Evolutionary conservation across 306 rosid genomes (phyloP).

Genomic region (Vigna mungo): DNA sequence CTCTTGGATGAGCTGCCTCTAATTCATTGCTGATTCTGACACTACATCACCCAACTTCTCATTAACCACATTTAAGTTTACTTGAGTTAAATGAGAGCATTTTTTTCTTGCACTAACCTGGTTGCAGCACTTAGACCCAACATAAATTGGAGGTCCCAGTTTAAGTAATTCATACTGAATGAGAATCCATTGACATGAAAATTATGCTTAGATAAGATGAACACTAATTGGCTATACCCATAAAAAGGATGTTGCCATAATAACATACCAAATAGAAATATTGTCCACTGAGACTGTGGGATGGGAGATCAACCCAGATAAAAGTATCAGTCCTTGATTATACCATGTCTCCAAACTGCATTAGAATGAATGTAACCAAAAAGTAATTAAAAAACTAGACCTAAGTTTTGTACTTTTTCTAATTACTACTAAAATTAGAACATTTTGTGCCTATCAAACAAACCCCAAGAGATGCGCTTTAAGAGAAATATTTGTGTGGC

Average conservation of each 20-base stretch:
- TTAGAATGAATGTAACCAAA: not conserved
- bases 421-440: not conserved
- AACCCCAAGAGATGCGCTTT: not conserved
- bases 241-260: conserved; percentile 22
- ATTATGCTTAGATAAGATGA: conserved; percentile 24
- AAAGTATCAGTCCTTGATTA: conserved; percentile 61
- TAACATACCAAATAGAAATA: conserved; percentile 48
- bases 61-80: not conserved
- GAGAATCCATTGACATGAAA: conserved; percentile 14
- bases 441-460: not conserved
- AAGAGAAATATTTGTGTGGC: not conserved
- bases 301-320: conserved; percentile 66
- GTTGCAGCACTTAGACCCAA: conserved; percentile 39
- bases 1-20: conserved; percentile 72
- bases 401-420: not conserved
- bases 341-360: conserved; percentile 78
- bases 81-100: not conserved
- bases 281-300: conserved; percentile 60
- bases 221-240: not conserved
- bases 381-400: too few relatives aligned
- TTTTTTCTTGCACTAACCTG: conserved; percentile 26
- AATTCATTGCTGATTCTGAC: conserved; percentile 70
- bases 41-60: conserved; percentile 41
- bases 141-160: conserved; percentile 41
- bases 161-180: conserved; percentile 32